Evolutionary conservation across 805 yeast genomes (phyloP).

Genomic region (Candida boidinii): DNA sequence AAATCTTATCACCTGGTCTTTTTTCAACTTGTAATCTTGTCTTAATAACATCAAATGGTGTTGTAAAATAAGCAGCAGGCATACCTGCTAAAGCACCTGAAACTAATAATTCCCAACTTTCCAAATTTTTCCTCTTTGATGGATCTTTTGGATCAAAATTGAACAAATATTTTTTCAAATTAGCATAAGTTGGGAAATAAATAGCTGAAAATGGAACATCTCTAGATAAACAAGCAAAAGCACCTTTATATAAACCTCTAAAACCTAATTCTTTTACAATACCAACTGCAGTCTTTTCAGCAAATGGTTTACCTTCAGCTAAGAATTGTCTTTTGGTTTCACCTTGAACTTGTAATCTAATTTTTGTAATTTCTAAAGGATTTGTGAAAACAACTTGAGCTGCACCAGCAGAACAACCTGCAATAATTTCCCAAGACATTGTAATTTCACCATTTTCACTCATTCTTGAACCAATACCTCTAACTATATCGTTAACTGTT

Average conservation of each 20-base stretch:
- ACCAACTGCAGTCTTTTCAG: constrained; percentile 52
- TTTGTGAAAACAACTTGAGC: constrained; percentile 95
- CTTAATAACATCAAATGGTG: constrained; percentile 95
- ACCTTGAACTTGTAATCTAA: constrained; percentile 91
- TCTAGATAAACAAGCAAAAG: constrained; percentile 81
- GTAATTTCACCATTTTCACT: constrained; percentile 40
- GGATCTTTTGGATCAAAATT: constrained; percentile 70
- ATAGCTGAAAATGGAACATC: constrained; percentile 97
- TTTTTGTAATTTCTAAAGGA: constrained; percentile 93
- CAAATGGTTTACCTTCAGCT: constrained; percentile 17
- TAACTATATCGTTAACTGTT: constrained; percentile 84
- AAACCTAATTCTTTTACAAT: constrained; percentile 76
- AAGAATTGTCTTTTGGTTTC: constrained; percentile 37
- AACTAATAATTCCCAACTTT: constrained; percentile 73
- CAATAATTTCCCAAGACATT: constrained; percentile 59
- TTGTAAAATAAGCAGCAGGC: constrained; percentile 94
- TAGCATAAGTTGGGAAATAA: constrained; percentile 95
- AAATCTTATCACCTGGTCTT: constrained; percentile 66
- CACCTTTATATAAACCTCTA: constrained; percentile 85
- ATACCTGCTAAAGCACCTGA: constrained; percentile 97
- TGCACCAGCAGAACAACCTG: constrained; percentile 94
- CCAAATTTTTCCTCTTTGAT: constrained; percentile 48
- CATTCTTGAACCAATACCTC: constrained; percentile 56
- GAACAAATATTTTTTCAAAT: constrained; percentile 74
- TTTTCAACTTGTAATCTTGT: constrained; percentile 87